phyloP scores from a whole-genome alignment of 768 basidiomycete genomes.

The Tephrocybe sp. region DNA sequence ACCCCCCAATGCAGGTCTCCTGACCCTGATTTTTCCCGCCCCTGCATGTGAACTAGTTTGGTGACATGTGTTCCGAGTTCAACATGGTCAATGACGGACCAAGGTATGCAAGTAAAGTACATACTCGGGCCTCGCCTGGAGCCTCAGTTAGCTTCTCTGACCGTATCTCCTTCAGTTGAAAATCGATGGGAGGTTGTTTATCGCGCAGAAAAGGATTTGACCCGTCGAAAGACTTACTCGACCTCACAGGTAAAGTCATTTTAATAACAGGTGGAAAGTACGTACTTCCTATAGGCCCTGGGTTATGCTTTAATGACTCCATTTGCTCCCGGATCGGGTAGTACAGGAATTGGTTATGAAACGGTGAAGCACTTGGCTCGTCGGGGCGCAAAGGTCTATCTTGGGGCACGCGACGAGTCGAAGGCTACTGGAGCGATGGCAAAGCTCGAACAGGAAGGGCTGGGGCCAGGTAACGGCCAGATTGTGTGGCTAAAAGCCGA shows the following conservation, averaged over 20 bases:
- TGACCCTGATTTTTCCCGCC: too few species aligned
- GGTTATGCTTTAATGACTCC: background rate
- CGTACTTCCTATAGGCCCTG: background rate
- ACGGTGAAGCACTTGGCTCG: slow-evolving; percentile 46
- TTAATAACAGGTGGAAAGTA: slow-evolving; percentile 18
- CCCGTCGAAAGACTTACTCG: slow-evolving; percentile 16
- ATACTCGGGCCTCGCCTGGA: background rate
- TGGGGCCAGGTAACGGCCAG: slow-evolving; percentile 23
- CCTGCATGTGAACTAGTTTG: too few species aligned
- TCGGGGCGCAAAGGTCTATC: slow-evolving; percentile 52
- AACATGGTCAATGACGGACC: too few species aligned
- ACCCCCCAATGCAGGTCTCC: too few species aligned
- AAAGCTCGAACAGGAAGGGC: slow-evolving; percentile 28
- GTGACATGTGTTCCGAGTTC: background rate
- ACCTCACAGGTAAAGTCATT: slow-evolving; percentile 18
- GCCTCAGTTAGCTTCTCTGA: background rate
- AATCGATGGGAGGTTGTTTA: slow-evolving; percentile 10
- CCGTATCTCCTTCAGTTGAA: background rate
- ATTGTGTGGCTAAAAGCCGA: slow-evolving; percentile 40
- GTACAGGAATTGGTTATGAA: slow-evolving; percentile 47
- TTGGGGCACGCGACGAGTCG: slow-evolving; percentile 42
- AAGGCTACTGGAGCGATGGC: slow-evolving; percentile 26
- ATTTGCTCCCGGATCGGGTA: slow-evolving; percentile 12
- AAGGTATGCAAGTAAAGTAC: too few species aligned
- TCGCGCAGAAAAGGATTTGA: slow-evolving; percentile 13